phyloP scores from a whole-genome alignment of 106 monocot species.

The Dioscorea zingiberensis region DNA sequence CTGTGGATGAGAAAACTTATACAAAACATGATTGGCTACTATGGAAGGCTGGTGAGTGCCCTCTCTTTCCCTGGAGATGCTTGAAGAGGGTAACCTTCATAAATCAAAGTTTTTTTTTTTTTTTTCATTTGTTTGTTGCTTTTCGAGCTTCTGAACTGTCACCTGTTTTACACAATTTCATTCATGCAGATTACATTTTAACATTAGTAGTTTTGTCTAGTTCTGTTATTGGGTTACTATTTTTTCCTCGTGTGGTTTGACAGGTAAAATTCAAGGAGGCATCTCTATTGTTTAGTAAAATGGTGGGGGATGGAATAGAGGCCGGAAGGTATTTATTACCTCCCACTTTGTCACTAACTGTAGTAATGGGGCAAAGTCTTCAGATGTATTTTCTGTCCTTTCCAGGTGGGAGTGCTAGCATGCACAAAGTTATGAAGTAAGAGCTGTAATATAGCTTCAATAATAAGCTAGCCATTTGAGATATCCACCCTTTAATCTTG shows the following conservation, averaged over 20 bases:
- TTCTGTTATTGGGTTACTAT: neutral
- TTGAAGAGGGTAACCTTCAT: too few species aligned
- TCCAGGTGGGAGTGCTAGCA: too few species aligned
- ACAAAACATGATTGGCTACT: slow-evolving; percentile 90
- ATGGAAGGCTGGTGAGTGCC: slow-evolving; percentile 73
- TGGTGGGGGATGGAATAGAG: slow-evolving; percentile 78
- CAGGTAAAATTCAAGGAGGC: slow-evolving; percentile 82
- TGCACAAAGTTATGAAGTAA: too few species aligned
- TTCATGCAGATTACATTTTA: neutral
- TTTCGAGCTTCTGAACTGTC: neutral
- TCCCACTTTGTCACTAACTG: neutral
- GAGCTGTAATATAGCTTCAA: neutral
- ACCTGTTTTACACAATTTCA: neutral
- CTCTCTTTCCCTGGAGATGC: too few species aligned
- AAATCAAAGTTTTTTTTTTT: too few species aligned
- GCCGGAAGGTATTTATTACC: slow-evolving; percentile 68
- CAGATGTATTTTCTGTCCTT: too few species aligned
- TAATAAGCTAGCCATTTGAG: neutral
- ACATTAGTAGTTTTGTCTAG: neutral
- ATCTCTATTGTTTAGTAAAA: slow-evolving; percentile 59
- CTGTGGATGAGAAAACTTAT: slow-evolving; percentile 83
- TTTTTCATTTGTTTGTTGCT: neutral
- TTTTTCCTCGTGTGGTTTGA: neutral
- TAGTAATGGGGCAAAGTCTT: too few species aligned
- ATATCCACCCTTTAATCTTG: too few species aligned